Percentiles rank a stretch among this genome's conserved stretches.
Conservation (phyloP, 768 basidiomycete genomes). For the Psilocybe cubensis region DNA sequence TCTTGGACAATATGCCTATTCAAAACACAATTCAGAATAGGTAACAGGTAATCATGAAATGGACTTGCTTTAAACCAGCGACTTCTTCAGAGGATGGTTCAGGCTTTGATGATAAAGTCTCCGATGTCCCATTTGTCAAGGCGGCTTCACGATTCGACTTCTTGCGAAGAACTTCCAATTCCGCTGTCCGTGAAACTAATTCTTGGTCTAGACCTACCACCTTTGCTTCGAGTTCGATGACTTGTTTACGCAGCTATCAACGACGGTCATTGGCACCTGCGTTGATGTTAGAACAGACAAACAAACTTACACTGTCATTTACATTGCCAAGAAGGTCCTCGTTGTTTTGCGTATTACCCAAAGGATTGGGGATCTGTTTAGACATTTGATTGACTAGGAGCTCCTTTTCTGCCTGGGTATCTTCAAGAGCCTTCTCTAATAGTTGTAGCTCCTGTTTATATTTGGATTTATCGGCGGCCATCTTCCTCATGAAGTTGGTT, state of each 20-base stretch:
- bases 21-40: neutral
- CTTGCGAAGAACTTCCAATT: conserved; percentile 62
- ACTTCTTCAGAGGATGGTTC: conserved; percentile 71
- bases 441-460: conserved; percentile 57
- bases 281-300: neutral
- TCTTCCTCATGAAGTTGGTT: conserved; percentile 49
- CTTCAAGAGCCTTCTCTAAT: conserved; percentile 41
- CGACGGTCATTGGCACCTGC: neutral
- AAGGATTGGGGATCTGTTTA: neutral
- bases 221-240: conserved; percentile 29
- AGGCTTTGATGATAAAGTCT: conserved; percentile 45
- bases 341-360: neutral
- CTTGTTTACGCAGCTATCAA: conserved; percentile 30
- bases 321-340: conserved; percentile 3
- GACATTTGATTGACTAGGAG: neutral
- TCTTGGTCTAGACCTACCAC: conserved; percentile 31
- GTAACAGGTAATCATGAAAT: neutral
- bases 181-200: conserved; percentile 40
- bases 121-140: conserved; percentile 41
- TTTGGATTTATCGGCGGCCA: conserved; percentile 53
- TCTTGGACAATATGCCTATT: conserved; percentile 85
- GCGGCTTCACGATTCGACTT: conserved; percentile 61
- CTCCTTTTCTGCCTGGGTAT: conserved; percentile 16
- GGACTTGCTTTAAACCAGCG: conserved; percentile 76
- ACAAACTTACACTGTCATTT: conserved; percentile 12